Evolutionary conservation across 2,329 filamentous ascomycete species (phyloP).

Genomic region (Endoconidiophora laricicola): DNA sequence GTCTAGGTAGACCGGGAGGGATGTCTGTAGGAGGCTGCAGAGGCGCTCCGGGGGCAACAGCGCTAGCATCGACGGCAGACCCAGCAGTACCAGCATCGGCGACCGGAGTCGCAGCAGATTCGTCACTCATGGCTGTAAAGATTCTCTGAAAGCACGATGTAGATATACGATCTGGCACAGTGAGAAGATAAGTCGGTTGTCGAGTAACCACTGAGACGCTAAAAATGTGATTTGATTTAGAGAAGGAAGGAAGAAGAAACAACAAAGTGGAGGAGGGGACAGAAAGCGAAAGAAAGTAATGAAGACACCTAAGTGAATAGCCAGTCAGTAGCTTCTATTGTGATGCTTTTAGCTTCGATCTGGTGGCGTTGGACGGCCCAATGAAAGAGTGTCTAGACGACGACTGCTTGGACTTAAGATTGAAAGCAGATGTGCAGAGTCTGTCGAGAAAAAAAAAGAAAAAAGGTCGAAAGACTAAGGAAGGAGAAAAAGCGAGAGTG

Average conservation of each 20-base stretch:
- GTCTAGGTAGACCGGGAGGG: conserved; percentile 1
- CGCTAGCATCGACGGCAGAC: not conserved
- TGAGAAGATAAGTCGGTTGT: not conserved
- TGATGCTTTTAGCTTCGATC: not conserved
- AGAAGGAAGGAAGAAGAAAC: not conserved
- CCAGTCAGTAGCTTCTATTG: too few species aligned
- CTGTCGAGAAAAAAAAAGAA: not conserved
- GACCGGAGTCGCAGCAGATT: not conserved
- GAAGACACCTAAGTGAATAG: too few species aligned
- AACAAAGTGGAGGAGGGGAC: not conserved
- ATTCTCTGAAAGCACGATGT: not conserved
- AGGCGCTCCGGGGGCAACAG: not conserved
- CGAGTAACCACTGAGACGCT: not conserved
- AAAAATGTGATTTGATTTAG: not conserved
- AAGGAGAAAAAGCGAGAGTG: not conserved
- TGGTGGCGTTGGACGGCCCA: not conserved
- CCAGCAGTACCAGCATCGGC: not conserved
- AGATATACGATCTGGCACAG: too few species aligned
- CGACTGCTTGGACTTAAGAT: too few species aligned
- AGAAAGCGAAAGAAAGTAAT: not conserved
- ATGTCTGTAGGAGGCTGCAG: not conserved
- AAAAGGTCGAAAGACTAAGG: not conserved
- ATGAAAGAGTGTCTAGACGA: not conserved
- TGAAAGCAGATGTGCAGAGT: not conserved
- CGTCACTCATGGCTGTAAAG: not conserved